Conservation (phyloP, 192 early-diverging fungal species). For the Gonapodya prolifera region DNA sequence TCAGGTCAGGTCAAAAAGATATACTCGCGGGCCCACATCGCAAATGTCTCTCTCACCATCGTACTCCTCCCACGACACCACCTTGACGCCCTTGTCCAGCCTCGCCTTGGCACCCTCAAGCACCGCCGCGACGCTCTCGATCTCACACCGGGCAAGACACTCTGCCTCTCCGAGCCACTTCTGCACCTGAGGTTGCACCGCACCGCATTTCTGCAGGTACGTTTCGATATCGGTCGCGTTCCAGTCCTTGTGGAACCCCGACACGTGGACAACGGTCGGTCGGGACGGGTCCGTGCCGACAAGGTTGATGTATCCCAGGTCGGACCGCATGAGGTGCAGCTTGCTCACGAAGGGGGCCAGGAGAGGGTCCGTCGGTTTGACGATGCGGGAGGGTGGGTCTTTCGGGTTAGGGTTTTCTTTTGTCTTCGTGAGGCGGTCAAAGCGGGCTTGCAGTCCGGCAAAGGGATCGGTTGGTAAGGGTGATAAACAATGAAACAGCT, state of each 20-base stretch:
- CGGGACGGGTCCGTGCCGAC: slow-evolving; percentile 30
- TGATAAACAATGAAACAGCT: neutral
- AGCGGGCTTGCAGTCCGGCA: slow-evolving; percentile 1
- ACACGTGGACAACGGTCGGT: slow-evolving; percentile 32
- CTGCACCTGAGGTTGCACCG: neutral
- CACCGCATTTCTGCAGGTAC: slow-evolving; percentile 14
- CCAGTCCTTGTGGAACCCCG: slow-evolving; percentile 33
- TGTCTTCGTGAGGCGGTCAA: neutral
- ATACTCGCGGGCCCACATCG: no score
- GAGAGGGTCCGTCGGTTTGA: slow-evolving; percentile 12
- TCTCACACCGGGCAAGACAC: neutral
- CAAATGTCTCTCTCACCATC: no score
- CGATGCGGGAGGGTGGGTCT: slow-evolving; percentile 14
- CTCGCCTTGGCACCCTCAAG: neutral
- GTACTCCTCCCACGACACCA: neutral
- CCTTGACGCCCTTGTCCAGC: neutral
- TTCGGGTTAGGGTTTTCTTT: neutral
- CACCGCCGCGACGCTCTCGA: neutral
- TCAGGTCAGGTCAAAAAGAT: no score
- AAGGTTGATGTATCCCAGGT: slow-evolving; percentile 44
- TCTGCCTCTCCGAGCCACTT: neutral
- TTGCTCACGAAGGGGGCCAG: slow-evolving; percentile 34
- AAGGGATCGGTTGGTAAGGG: neutral
- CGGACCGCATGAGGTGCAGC: slow-evolving; percentile 53
- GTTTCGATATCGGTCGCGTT: slow-evolving; percentile 30